Conservation (phyloP, 2,329 filamentous ascomycete species). For the Botrytis cinerea region DNA sequence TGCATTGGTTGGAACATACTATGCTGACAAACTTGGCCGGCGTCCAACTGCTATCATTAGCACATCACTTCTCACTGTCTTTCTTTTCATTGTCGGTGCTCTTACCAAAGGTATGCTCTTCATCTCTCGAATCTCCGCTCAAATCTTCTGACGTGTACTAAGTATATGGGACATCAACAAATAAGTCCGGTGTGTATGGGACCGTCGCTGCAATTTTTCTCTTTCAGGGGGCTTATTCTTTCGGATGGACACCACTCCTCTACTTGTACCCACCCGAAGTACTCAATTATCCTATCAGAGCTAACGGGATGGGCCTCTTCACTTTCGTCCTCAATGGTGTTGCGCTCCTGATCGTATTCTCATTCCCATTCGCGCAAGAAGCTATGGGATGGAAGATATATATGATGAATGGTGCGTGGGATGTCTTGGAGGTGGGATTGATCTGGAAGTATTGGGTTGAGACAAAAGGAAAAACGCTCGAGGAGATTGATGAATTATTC, state of each 20-base stretch:
- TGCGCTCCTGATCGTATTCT: conserved; percentile 44
- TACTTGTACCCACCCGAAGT: conserved; percentile 53
- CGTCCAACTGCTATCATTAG: conserved; percentile 48
- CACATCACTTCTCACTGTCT: conserved; percentile 45
- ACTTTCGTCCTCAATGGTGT: conserved; percentile 40
- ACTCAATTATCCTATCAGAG: conserved; percentile 51
- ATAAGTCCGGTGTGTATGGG: conserved; percentile 44
- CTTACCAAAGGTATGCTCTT: conserved; percentile 52
- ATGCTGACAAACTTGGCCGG: conserved; percentile 48
- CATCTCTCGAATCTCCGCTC: conserved; percentile 27
- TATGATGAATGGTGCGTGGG: conserved; percentile 46
- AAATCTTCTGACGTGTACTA: background rate
- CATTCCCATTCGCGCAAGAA: conserved; percentile 47
- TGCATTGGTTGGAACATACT: conserved; percentile 47
- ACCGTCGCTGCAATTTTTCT: conserved; percentile 53
- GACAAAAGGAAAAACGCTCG: conserved; percentile 43
- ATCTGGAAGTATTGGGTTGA: conserved; percentile 41
- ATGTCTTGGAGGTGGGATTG: conserved; percentile 23
- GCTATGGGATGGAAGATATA: conserved; percentile 52
- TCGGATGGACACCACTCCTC: conserved; percentile 53
- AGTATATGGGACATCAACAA: conserved; percentile 27
- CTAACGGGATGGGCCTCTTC: conserved; percentile 49
- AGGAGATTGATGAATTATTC: conserved; percentile 44
- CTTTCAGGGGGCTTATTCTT: conserved; percentile 53
- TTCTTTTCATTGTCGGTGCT: conserved; percentile 54